These are phyloP conservation scores for Anaeromyces robustus DNA, from an alignment of 192 early-diverging fungal species.

Conservation along the genomic window DNA sequence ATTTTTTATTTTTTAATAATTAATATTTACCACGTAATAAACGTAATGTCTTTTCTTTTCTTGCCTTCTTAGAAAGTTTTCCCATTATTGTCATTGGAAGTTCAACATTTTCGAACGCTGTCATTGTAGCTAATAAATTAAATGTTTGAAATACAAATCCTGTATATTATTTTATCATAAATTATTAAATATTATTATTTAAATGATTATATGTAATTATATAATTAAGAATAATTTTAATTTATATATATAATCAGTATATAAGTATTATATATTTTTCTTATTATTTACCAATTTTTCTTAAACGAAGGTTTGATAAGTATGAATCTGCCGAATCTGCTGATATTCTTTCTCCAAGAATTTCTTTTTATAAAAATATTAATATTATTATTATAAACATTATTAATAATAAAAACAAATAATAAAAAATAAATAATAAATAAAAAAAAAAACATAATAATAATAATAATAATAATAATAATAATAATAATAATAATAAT, in stretches of 20 bases:
- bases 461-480: no score
- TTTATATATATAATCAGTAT: not conserved
- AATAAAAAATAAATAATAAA: no score
- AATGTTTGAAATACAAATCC: slow-evolving; percentile 13
- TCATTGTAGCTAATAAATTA: slow-evolving; percentile 16
- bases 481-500: no score
- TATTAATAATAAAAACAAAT: no score
- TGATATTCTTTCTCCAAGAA: slow-evolving; percentile 12
- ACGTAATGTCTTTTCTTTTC: slow-evolving; percentile 7
- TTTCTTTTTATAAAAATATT: not conserved
- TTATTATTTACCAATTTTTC: slow-evolving; percentile 7
- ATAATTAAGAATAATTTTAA: no score
- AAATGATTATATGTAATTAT: no score
- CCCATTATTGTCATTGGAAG: slow-evolving; percentile 17
- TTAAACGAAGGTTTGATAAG: slow-evolving; percentile 12
- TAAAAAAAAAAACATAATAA: no score
- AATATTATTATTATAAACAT: not conserved
- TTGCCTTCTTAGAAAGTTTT: slow-evolving; percentile 4
- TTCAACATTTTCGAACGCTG: slow-evolving; percentile 17
- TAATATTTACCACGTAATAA: slow-evolving; percentile 7
- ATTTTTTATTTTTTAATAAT: not conserved
- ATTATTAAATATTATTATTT: no score
- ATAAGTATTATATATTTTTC: not conserved
- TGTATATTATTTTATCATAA: not conserved
- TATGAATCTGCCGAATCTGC: slow-evolving; percentile 7